These are phyloP conservation scores for Suillus spraguei DNA, from an alignment of 768 basidiomycete genomes.

Conservation along the genomic window DNA sequence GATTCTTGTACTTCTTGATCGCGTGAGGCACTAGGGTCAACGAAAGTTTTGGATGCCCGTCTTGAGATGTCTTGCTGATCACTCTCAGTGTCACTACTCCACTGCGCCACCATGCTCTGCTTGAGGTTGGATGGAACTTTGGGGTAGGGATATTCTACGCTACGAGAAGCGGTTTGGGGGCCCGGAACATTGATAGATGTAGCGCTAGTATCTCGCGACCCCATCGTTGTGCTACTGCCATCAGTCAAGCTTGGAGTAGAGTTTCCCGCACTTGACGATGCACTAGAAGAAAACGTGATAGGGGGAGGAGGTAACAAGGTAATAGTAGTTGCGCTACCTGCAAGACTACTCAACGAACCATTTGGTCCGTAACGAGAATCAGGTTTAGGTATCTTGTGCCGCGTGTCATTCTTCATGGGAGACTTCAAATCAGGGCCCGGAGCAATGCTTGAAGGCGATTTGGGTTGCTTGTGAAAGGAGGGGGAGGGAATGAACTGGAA, in stretches of 20 bases:
- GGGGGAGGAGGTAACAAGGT: conserved; percentile 6
- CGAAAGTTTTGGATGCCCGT: not conserved
- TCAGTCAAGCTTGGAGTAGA: conserved; percentile 5
- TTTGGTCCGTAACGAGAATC: not conserved
- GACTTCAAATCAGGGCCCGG: not conserved
- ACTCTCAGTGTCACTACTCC: not conserved
- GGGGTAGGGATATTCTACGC: not conserved
- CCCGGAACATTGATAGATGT: not conserved
- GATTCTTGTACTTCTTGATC: conserved; percentile 5
- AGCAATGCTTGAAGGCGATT: conserved; percentile 10
- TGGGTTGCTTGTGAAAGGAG: conserved; percentile 26
- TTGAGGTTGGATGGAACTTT: not conserved
- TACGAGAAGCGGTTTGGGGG: not conserved
- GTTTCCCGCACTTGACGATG: conserved; percentile 6
- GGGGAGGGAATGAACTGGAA: conserved; percentile 28
- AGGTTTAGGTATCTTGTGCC: not conserved
- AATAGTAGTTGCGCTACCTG: conserved; percentile 9
- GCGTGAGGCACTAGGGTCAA: not conserved
- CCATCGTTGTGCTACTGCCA: conserved; percentile 2
- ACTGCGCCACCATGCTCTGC: conserved; percentile 3
- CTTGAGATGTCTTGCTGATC: not conserved
- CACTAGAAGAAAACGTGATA: conserved; percentile 7
- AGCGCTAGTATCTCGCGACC: not conserved
- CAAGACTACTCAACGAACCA: not conserved
- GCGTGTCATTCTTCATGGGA: not conserved